Conservation (phyloP, 805 yeast species). For the Candida suzukii region DNA sequence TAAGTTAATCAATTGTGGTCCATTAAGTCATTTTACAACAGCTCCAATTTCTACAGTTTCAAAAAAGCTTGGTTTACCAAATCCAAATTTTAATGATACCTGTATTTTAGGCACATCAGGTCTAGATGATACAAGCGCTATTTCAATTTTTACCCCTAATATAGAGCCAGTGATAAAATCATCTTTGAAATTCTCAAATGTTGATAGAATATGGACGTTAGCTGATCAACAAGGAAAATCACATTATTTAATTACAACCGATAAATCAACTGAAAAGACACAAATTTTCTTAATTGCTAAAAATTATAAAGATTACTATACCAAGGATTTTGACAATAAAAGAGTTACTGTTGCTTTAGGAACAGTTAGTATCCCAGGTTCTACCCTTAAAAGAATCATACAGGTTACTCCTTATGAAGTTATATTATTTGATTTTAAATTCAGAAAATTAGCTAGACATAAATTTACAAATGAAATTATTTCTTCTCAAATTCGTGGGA, state of each 20-base stretch:
- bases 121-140: conserved; percentile 41
- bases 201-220: conserved; percentile 71
- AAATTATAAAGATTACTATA: conserved; percentile 52
- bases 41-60: conserved; percentile 53
- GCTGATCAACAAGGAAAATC: conserved; percentile 27
- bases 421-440: conserved; percentile 53
- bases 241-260: conserved; percentile 67
- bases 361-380: conserved; percentile 27
- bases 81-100: conserved; percentile 60
- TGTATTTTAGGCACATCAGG: conserved; percentile 72
- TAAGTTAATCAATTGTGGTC: conserved; percentile 59
- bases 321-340: conserved; percentile 56
- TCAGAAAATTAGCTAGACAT: conserved; percentile 44
- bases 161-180: conserved; percentile 63
- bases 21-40: conserved; percentile 58
- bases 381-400: conserved; percentile 41
- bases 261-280: conserved; percentile 52
- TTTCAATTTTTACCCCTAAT: conserved; percentile 60
- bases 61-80: conserved; percentile 52
- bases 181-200: conserved; percentile 64
- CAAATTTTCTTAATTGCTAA: conserved; percentile 61
- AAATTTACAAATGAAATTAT: conserved; percentile 55
- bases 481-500: conserved; percentile 56
- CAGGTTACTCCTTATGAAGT: conserved; percentile 70
- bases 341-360: conserved; percentile 63